These are phyloP conservation scores for Galerina marginata DNA, from an alignment of 768 basidiomycete species.

Conservation along the genomic window DNA sequence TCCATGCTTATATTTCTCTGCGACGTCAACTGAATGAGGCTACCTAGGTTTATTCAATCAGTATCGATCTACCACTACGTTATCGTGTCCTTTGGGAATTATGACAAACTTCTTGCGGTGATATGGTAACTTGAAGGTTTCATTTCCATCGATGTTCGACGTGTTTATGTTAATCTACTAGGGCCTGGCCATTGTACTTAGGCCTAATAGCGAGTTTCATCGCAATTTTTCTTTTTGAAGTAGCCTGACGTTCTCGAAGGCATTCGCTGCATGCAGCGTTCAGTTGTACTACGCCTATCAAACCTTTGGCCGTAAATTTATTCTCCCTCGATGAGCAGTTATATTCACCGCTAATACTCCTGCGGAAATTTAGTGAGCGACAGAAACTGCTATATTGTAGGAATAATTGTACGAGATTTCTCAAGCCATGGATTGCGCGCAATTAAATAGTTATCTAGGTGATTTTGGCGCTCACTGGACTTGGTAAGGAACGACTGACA, in stretches of 20 bases:
- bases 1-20: no score
- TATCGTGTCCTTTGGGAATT: neutral
- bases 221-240: no score
- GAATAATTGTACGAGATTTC: neutral
- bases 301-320: neutral
- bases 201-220: neutral
- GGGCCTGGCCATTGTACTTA: neutral
- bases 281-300: neutral
- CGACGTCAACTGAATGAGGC: neutral
- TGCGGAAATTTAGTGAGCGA: neutral
- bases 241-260: neutral
- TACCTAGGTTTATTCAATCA: neutral
- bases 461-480: neutral
- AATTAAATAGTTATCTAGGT: neutral
- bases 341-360: no score
- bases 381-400: neutral
- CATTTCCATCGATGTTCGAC: neutral
- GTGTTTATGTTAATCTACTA: neutral
- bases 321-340: no score
- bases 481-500: neutral
- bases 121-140: neutral
- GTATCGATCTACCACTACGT: neutral
- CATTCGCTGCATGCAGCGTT: neutral
- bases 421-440: no score
- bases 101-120: neutral